phyloP scores from a whole-genome alignment of 2,329 filamentous ascomycete genomes.

The Cladosporium austrohemisphaericum region DNA sequence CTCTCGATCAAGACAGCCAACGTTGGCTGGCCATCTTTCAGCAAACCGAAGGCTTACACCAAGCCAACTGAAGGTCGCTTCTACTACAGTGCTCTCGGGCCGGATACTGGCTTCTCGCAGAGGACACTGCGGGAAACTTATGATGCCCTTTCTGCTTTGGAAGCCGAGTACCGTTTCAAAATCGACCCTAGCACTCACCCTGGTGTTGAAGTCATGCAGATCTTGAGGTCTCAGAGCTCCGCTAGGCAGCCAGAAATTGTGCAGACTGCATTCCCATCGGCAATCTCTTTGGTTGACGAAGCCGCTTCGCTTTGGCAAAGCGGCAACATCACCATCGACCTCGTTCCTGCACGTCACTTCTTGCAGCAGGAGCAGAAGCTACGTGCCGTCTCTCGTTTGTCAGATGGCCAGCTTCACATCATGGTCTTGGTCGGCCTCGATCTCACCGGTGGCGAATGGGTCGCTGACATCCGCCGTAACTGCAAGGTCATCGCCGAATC shows the following conservation, averaged over 20 bases:
- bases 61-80: slow-evolving; percentile 8
- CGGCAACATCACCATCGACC: slow-evolving; percentile 21
- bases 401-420: slow-evolving; percentile 18
- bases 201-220: slow-evolving; percentile 43
- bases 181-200: slow-evolving; percentile 41
- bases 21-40: slow-evolving; percentile 40
- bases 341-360: slow-evolving; percentile 17
- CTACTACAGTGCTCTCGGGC: slow-evolving; percentile 14
- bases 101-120: slow-evolving; percentile 28
- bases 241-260: slow-evolving; percentile 32
- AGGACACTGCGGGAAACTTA: slow-evolving; percentile 22
- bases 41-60: slow-evolving; percentile 20
- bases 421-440: slow-evolving; percentile 20
- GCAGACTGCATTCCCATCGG: slow-evolving; percentile 45
- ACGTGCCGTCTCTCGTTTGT: slow-evolving; percentile 13
- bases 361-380: slow-evolving; percentile 17
- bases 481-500: slow-evolving; percentile 22
- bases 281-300: slow-evolving; percentile 33
- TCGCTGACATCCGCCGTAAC: slow-evolving; percentile 19
- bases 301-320: slow-evolving; percentile 32
- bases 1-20: slow-evolving; percentile 48
- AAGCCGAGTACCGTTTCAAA: slow-evolving; percentile 41
- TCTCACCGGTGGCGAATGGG: slow-evolving; percentile 13
- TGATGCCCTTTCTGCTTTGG: slow-evolving; percentile 36
- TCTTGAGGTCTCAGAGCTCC: slow-evolving; percentile 38